Conservation (phyloP, 2,329 filamentous ascomycete species). For the Alternaria sp. region DNA sequence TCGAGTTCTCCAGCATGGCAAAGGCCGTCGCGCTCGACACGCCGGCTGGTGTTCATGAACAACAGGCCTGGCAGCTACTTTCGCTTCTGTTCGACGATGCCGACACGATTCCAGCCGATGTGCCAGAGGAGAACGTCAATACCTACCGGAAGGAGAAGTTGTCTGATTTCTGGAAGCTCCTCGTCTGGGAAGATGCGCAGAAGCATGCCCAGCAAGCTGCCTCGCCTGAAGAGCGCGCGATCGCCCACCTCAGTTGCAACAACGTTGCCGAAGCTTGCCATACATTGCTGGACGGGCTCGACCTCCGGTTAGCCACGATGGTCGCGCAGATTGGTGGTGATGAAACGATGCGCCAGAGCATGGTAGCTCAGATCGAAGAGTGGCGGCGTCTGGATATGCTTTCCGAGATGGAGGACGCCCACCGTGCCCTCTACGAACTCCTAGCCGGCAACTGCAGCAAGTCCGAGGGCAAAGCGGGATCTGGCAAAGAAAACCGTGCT, state of each 20-base stretch:
- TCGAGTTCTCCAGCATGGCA: conserved; percentile 60
- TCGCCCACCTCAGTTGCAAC: conserved; percentile 79
- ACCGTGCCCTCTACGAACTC: conserved; percentile 88
- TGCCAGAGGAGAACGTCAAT: conserved; percentile 52
- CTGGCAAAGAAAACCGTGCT: conserved; percentile 78
- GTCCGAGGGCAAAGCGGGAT: conserved; percentile 76
- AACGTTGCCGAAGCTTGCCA: conserved; percentile 84
- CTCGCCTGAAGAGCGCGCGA: conserved; percentile 79
- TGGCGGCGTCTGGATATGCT: conserved; percentile 86
- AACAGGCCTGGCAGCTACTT: conserved; percentile 82
- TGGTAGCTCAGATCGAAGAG: conserved; percentile 78
- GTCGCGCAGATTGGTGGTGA: conserved; percentile 84
- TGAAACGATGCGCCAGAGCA: conserved; percentile 70
- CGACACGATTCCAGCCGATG: conserved; percentile 41
- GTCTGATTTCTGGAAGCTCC: conserved; percentile 67
- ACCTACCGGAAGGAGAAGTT: conserved; percentile 64
- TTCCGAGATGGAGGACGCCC: conserved; percentile 82
- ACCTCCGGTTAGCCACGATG: conserved; percentile 84
- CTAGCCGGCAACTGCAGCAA: conserved; percentile 85
- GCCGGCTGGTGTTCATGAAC: conserved; percentile 63
- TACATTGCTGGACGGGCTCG: conserved; percentile 73
- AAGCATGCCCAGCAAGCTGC: conserved; percentile 62
- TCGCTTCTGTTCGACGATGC: conserved; percentile 81
- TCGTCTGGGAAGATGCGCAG: conserved; percentile 50
- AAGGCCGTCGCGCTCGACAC: conserved; percentile 49